Conservation (phyloP, 768 basidiomycete genomes). For the Heimioporus sp. region DNA sequence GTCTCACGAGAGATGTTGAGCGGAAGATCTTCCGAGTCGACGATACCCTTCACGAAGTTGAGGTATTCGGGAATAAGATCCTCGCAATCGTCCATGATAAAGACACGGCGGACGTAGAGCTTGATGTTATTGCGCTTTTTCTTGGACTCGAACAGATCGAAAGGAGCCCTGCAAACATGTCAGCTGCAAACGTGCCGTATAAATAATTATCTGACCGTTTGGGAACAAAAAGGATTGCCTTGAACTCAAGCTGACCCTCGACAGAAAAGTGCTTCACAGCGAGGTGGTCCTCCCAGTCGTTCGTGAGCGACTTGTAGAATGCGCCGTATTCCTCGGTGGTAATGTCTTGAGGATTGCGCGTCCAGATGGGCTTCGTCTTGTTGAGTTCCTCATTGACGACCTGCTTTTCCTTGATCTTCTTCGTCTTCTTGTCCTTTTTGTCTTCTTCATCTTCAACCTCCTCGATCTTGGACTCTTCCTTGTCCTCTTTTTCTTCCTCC, state of each 20-base stretch:
- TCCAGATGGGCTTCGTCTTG: slow-evolving; percentile 99
- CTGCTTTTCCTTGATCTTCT: slow-evolving; percentile 89
- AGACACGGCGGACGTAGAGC: slow-evolving; percentile 99
- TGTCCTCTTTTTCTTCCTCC: slow-evolving; percentile 76
- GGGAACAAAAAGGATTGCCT: slow-evolving; percentile 96
- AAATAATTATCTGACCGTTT: slow-evolving; percentile 65
- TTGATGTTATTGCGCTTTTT: slow-evolving; percentile 99
- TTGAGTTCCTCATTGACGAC: slow-evolving; percentile 96
- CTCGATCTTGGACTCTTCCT: slow-evolving; percentile 75
- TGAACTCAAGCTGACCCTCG: slow-evolving; percentile 99
- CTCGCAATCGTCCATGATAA: slow-evolving; percentile 99
- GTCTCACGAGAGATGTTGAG: slow-evolving; percentile 99
- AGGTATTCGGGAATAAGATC: slow-evolving; percentile 99
- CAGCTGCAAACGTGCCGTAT: background rate
- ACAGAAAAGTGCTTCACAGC: slow-evolving; percentile 99
- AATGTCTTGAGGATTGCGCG: slow-evolving; percentile 95
- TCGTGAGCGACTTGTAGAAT: slow-evolving; percentile 99
- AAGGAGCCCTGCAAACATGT: slow-evolving; percentile 69
- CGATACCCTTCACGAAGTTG: slow-evolving; percentile 99
- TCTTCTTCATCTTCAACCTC: slow-evolving; percentile 83
- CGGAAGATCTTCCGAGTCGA: slow-evolving; percentile 99
- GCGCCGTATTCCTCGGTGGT: slow-evolving; percentile 87
- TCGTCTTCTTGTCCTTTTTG: slow-evolving; percentile 89
- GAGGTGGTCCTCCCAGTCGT: slow-evolving; percentile 99
- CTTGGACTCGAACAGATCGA: slow-evolving; percentile 99